A percentile compares a stretch with the other conserved stretches of the same genome.
Evolutionary conservation across 2,329 filamentous ascomycete genomes (phyloP).

Genomic region (Cryphonectria carpinicola): DNA sequence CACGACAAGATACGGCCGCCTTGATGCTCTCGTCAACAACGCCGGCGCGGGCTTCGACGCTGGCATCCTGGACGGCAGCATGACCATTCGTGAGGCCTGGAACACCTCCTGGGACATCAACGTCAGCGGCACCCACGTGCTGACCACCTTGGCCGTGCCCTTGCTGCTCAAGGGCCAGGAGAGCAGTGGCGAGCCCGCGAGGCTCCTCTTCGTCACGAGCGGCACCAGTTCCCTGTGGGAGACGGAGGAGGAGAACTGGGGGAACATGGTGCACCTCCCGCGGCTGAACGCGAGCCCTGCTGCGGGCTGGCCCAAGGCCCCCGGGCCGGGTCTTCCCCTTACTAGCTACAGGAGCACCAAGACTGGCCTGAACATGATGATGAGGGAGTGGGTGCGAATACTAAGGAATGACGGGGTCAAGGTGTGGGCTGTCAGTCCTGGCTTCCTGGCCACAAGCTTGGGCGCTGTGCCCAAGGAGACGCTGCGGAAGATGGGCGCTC

Average conservation of each 20-base stretch:
- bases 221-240: conserved; percentile 45
- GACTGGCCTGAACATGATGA: conserved; percentile 52
- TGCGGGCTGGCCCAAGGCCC: conserved; percentile 51
- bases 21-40: conserved; percentile 63
- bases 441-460: conserved; percentile 23
- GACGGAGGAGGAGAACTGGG: conserved; percentile 36
- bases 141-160: conserved; percentile 46
- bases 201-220: conserved; percentile 55
- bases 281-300: conserved; percentile 28
- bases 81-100: conserved; percentile 46
- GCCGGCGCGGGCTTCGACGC: conserved; percentile 52
- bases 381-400: conserved; percentile 49
- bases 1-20: conserved; percentile 43
- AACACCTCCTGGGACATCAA: conserved; percentile 56
- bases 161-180: conserved; percentile 49
- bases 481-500: conserved; percentile 41
- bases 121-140: conserved; percentile 49
- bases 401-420: conserved; percentile 48
- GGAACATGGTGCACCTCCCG: conserved; percentile 31
- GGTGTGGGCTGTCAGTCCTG: conserved; percentile 38
- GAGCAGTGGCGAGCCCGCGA: conserved; percentile 35
- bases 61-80: conserved; percentile 34
- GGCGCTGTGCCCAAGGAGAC: conserved; percentile 34
- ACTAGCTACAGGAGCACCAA: conserved; percentile 46
- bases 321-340: conserved; percentile 32